Evolutionary conservation across 2,329 filamentous ascomycete species (phyloP), one percentile per base, ranked within the genome.

Genomic region (Fusarium nanum): DNA sequence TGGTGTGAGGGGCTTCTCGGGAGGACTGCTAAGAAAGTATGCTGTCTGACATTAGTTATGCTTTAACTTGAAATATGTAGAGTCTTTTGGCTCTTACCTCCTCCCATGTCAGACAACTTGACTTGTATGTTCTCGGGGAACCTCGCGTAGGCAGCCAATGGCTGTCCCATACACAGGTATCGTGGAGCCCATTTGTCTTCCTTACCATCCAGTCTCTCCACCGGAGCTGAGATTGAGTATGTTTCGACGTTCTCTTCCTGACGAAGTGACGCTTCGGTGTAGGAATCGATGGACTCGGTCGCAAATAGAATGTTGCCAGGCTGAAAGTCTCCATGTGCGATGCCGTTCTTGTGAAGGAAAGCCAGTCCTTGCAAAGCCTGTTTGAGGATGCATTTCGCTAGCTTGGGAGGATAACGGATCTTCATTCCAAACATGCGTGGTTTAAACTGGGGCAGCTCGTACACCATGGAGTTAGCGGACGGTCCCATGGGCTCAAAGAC

Each of bases 401-500:
- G 50, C 9, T 47, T 10, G 0, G 65, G 53, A 0, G 65, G 65
- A n/a, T 68, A 70, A 1, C 64, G 56, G 18, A 67, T 60, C 6
- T 47, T 34, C 49, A 65, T 60, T 1, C 28, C 45, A 5, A 0
- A 25, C 8, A 13, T 65, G 1, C 50, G 27, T 5, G 56, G 50
- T 16, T 65, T 67, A n/a, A 65, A 67, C 2, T 67, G 64, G 12
- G 56, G 56, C 1, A 67, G 6, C 6, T 67, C 64, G 3, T 65
- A 42, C 3, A 56, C 56, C 64, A 67, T 65, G 0, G 45, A 28
- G 3, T 60, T 60, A 0, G 30, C 64, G 7, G 45, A 83, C 10
- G 81, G 74, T 1, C 75, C 79, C 76, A 80, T 78, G 3, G 74
- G 71, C 40, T 79, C 73, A 30, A 76, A 76, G 1, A 78, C 68